These are phyloP conservation scores for Gossypium raimondii DNA, from an alignment of 345 rosid genomes.

Conservation along the genomic window DNA sequence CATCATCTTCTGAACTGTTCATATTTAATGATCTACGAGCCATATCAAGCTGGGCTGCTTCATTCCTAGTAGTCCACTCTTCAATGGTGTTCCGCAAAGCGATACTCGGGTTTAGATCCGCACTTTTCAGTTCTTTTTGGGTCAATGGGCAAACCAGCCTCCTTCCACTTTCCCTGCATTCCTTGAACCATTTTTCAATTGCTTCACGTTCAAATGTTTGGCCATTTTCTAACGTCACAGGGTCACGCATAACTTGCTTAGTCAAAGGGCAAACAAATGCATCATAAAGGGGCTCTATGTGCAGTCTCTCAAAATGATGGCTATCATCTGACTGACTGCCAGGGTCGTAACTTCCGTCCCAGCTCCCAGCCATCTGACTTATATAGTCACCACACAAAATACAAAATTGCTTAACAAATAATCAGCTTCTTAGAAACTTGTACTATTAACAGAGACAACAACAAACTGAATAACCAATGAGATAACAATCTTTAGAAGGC, in stretches of 20 bases:
- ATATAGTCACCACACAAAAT: conserved; percentile 19
- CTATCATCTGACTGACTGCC: conserved; percentile 81
- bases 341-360: conserved; percentile 57
- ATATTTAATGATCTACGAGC: conserved; percentile 63
- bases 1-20: conserved; percentile 59
- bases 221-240: conserved; percentile 84
- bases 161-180: conserved; percentile 60
- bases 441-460: background rate
- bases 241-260: conserved; percentile 80
- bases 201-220: conserved; percentile 91
- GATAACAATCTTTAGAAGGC: background rate
- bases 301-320: conserved; percentile 51
- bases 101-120: conserved; percentile 70
- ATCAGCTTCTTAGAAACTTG: background rate
- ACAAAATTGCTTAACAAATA: background rate
- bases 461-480: background rate
- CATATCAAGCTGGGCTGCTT: conserved; percentile 74
- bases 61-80: conserved; percentile 96
- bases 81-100: conserved; percentile 82
- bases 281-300: conserved; percentile 75
- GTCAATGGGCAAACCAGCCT: conserved; percentile 76
- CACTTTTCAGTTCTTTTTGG: conserved; percentile 47
- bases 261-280: conserved; percentile 91
- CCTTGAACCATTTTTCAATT: conserved; percentile 79
- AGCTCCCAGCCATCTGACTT: conserved; percentile 54